phyloP scores from a whole-genome alignment of 2,329 filamentous ascomycete genomes.

The Microcyclosporella mali region DNA sequence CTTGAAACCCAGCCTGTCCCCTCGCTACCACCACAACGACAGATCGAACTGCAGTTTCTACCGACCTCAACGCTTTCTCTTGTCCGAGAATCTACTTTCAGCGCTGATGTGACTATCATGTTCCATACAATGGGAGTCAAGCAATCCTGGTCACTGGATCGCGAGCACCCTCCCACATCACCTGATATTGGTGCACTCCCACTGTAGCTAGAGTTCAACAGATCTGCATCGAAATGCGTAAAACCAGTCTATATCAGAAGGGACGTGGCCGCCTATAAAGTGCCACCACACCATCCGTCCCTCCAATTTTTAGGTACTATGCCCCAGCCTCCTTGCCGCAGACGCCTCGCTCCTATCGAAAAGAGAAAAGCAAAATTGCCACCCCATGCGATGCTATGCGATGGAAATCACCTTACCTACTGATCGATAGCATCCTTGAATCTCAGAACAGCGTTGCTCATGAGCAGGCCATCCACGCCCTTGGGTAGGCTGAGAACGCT shows the following conservation, averaged over 20 bases:
- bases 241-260: background rate
- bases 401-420: constrained; percentile 14
- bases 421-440: constrained; percentile 80
- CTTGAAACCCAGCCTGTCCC: too few species aligned
- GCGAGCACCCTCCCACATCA: too few species aligned
- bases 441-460: constrained; percentile 75
- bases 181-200: too few species aligned
- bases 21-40: too few species aligned
- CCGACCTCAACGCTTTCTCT: too few species aligned
- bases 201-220: background rate
- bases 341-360: background rate
- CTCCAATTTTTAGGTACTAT: background rate
- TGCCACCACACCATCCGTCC: background rate
- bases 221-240: background rate
- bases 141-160: too few species aligned
- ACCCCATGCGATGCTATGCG: too few species aligned
- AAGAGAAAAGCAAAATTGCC: background rate
- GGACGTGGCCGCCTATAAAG: background rate
- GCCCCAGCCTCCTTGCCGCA: background rate
- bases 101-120: too few species aligned
- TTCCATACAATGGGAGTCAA: too few species aligned
- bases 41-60: too few species aligned
- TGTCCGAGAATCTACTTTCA: too few species aligned
- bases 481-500: constrained; percentile 59
- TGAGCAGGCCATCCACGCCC: constrained; percentile 81